Percentiles rank a stretch among this genome's conserved stretches.
Conservation (phyloP, 2,329 filamentous ascomycete species). For the Beauveria medogensis region DNA sequence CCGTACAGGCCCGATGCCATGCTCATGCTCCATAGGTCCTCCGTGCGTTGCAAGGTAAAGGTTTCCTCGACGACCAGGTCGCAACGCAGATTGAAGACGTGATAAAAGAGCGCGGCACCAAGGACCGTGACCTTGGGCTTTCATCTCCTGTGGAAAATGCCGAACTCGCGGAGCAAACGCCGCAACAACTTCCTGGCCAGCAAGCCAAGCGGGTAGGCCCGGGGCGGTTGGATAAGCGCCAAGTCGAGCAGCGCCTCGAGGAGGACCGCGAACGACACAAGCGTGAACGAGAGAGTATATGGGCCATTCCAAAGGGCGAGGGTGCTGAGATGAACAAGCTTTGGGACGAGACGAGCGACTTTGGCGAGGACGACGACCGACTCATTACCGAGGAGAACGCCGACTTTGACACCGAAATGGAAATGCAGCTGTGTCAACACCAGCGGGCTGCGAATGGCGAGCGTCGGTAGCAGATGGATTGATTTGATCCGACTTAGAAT, state of each 20-base stretch:
- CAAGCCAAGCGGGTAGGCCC: slow-evolving; percentile 24
- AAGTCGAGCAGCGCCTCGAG: slow-evolving; percentile 93
- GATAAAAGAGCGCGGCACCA: slow-evolving; percentile 68
- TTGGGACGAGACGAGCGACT: slow-evolving; percentile 81
- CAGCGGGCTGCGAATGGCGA: slow-evolving; percentile 24
- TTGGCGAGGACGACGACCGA: slow-evolving; percentile 79
- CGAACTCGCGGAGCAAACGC: slow-evolving; percentile 33
- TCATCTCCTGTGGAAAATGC: slow-evolving; percentile 41
- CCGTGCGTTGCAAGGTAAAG: slow-evolving; percentile 59
- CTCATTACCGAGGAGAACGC: slow-evolving; percentile 64
- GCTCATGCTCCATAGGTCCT: slow-evolving; percentile 45
- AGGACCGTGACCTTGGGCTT: slow-evolving; percentile 46
- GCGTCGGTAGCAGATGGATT: slow-evolving; percentile 14
- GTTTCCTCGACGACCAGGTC: slow-evolving; percentile 64
- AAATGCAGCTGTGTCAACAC: slow-evolving; percentile 33
- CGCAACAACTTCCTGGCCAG: slow-evolving; percentile 32
- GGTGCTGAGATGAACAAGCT: slow-evolving; percentile 68
- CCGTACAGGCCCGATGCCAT: neutral
- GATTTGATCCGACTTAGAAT: neutral
- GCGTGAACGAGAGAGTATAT: slow-evolving; percentile 81
- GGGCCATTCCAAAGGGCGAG: slow-evolving; percentile 63
- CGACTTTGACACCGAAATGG: slow-evolving; percentile 37
- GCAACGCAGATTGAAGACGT: slow-evolving; percentile 75
- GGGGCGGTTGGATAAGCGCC: slow-evolving; percentile 63
- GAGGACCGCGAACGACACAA: slow-evolving; percentile 96